Percentiles rank a stretch among this genome's conserved stretches.
Conservation (phyloP, 352 stramenopile genomes). For the Phytopythium cucurbitacearum region DNA sequence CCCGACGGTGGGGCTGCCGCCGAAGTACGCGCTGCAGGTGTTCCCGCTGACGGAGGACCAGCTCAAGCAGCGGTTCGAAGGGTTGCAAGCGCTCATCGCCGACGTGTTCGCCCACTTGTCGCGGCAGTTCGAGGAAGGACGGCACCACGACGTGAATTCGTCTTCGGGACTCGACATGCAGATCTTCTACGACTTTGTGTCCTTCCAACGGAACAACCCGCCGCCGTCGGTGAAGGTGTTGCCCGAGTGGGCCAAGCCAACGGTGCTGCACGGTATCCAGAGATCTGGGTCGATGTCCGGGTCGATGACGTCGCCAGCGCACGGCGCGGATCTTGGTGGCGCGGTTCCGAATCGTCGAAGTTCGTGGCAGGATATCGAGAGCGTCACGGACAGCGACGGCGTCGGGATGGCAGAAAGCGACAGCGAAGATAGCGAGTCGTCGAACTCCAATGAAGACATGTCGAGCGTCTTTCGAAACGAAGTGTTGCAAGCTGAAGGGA, state of each 20-base stretch:
- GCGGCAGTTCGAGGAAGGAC: constrained; percentile 38
- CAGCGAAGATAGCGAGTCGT: constrained; percentile 11
- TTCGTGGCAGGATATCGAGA: constrained; percentile 55
- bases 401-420: constrained; percentile 33
- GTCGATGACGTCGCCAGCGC: constrained; percentile 5
- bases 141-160: constrained; percentile 60
- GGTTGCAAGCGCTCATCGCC: constrained; percentile 46
- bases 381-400: constrained; percentile 58
- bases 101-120: constrained; percentile 44
- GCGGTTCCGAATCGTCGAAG: constrained; percentile 3
- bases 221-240: constrained; percentile 38
- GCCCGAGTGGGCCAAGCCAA: constrained; percentile 58
- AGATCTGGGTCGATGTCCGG: not conserved
- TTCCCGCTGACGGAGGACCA: constrained; percentile 64
- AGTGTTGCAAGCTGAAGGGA: constrained; percentile 65
- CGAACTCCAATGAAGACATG: constrained; percentile 10
- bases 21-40: constrained; percentile 78
- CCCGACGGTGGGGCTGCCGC: constrained; percentile 57
- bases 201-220: constrained; percentile 59
- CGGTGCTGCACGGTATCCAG: not conserved
- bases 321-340: constrained; percentile 6
- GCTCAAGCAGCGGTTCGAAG: constrained; percentile 65
- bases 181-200: constrained; percentile 77
- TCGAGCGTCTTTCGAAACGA: constrained; percentile 68
- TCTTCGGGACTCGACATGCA: constrained; percentile 75